These are phyloP conservation scores for Beauveria australis DNA, from an alignment of 2,329 filamentous ascomycete species.

Conservation along the genomic window DNA sequence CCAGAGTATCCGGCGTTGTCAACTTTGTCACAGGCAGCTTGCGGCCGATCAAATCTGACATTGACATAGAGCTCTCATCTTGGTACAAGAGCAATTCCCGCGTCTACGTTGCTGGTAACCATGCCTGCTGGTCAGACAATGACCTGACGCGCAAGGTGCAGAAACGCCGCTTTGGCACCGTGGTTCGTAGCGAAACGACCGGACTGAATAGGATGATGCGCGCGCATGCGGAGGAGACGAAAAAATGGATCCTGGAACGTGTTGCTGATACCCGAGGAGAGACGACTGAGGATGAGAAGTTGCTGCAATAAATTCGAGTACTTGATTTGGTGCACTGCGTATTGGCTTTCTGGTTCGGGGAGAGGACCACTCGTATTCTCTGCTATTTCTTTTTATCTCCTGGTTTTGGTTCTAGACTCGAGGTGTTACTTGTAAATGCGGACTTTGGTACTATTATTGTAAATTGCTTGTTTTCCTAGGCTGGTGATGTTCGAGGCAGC, in stretches of 20 bases:
- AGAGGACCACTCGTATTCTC: background rate
- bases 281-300: conserved; percentile 42
- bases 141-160: conserved; percentile 51
- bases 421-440: background rate
- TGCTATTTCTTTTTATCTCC: background rate
- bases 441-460: background rate
- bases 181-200: conserved; percentile 40
- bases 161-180: conserved; percentile 53
- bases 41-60: conserved; percentile 70
- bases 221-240: conserved; percentile 42
- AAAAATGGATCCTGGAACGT: conserved; percentile 41
- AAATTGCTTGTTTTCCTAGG: background rate
- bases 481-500: background rate
- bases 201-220: conserved; percentile 50
- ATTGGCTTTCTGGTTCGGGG: background rate
- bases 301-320: conserved; percentile 13
- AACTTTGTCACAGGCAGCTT: conserved; percentile 75
- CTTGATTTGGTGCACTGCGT: background rate
- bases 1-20: conserved; percentile 62
- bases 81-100: conserved; percentile 83
- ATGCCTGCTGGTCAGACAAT: conserved; percentile 65
- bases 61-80: conserved; percentile 59
- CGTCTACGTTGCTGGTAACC: conserved; percentile 68
- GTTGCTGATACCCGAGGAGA: conserved; percentile 30
- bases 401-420: background rate